A percentile compares a stretch with the other conserved stretches of the same genome.
Evolutionary conservation across 2,329 filamentous ascomycete species (phyloP).

Genomic region (Cucurbitaria berberidis): DNA sequence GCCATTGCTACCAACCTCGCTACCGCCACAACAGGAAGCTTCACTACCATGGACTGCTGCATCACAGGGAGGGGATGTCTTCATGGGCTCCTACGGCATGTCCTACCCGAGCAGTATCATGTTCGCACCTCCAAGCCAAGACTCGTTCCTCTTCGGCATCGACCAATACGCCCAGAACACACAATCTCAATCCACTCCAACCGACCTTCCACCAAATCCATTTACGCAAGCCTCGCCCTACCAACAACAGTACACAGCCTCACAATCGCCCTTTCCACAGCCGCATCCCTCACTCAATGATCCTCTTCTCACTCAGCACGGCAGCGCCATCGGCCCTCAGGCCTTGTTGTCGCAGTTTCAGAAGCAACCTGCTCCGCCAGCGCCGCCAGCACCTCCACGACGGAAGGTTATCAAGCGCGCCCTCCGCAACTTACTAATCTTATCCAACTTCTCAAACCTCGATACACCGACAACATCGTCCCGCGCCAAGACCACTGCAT

Average conservation of each 20-base stretch:
- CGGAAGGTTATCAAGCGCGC: slow-evolving; percentile 56
- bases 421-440: slow-evolving; percentile 63
- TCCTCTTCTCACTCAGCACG: slow-evolving; percentile 28
- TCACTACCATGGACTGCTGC: slow-evolving; percentile 29
- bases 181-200: slow-evolving; percentile 18
- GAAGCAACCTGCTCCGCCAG: slow-evolving; percentile 13
- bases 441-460: slow-evolving; percentile 53
- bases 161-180: slow-evolving; percentile 43
- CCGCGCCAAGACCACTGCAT: slow-evolving; percentile 60
- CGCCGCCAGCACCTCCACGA: slow-evolving; percentile 29
- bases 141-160: slow-evolving; percentile 48
- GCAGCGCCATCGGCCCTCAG: slow-evolving; percentile 22
- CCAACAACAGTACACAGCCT: slow-evolving; percentile 27
- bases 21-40: slow-evolving; percentile 20
- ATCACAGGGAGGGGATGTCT: slow-evolving; percentile 34
- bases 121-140: slow-evolving; percentile 42
- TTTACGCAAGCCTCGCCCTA: slow-evolving; percentile 29
- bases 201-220: slow-evolving; percentile 33
- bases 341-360: slow-evolving; percentile 33
- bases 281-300: slow-evolving; percentile 37
- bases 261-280: slow-evolving; percentile 30
- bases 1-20: slow-evolving; percentile 20
- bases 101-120: slow-evolving; percentile 37
- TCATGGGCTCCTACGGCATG: slow-evolving; percentile 33
- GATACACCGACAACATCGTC: slow-evolving; percentile 48